Base-by-base conservation (phyloP, 768 basidiomycete genomes). In the Suillus luteus region DNA sequence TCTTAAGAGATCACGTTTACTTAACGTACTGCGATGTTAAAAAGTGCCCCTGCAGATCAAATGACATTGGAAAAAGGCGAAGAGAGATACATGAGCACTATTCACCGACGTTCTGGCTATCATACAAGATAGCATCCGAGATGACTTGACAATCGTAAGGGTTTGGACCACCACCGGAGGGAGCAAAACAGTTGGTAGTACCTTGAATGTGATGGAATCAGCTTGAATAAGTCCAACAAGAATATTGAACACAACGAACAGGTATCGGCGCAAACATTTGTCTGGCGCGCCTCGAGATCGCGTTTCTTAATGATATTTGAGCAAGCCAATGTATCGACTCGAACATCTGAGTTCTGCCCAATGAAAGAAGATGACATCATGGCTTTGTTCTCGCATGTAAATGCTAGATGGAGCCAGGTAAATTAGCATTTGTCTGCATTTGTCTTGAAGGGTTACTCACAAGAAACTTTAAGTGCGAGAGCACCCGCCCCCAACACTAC, bases 131-230 rank as follows among this genome's bases (percentile, higher is more conserved):
- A 5, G 83, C 82, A 61, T 83, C 82, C 5, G 82, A 78, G 63
- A 85, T 83, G 59, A 84, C 73, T 69, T 78, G 72, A 65, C 81
- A 83, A 22, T 85, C 81, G 62, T 80, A 79, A 3, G 81, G 80
- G 70, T 81, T 73, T 1, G 82, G 83, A 38, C 82, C 83, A 67
- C 81, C 81, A 22, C 80, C 81, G 2, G 80, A 66, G 2, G 80
- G 80, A 11, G 68, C 63, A 75, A 82, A 84, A 75, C 81, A 84
- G 70, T 80, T 79, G 7, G 77, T 81, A 63, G 64, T 71, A 65
- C 81, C 80, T 51, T 59, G 41, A 31, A 19, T 17, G 35, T 0
- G 49, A 17, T 24, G 24, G 12, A 17, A 24, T 24, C 31, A 27
- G 33, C 14, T 55, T 38, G 37, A 9, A 41, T 10, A 38, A 60